Conservation (phyloP, 2,329 filamentous ascomycete species). For the Microdochium nivale region DNA sequence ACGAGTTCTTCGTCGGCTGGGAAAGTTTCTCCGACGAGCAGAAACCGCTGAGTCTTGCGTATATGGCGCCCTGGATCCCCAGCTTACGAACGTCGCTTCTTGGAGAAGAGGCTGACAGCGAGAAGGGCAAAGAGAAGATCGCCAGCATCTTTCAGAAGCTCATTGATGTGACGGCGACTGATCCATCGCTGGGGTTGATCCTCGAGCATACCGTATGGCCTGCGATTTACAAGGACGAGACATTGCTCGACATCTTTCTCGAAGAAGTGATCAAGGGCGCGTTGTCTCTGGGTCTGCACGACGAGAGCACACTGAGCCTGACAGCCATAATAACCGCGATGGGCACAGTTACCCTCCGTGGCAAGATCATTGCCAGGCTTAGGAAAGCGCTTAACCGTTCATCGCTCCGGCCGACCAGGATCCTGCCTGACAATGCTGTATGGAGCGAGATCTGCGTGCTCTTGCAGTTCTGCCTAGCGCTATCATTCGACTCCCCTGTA, state of each 20-base stretch:
- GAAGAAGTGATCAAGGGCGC: slow-evolving; percentile 60
- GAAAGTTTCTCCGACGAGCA: slow-evolving; percentile 61
- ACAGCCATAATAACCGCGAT: slow-evolving; percentile 56
- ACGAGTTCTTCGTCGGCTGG: slow-evolving; percentile 68
- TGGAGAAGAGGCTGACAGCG: slow-evolving; percentile 50
- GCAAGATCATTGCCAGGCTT: slow-evolving; percentile 56
- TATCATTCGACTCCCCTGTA: slow-evolving; percentile 60
- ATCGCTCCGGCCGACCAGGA: slow-evolving; percentile 56
- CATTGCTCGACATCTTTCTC: slow-evolving; percentile 56
- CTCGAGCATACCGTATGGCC: slow-evolving; percentile 62
- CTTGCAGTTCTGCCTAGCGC: slow-evolving; percentile 55
- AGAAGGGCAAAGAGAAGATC: slow-evolving; percentile 59
- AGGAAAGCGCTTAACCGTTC: slow-evolving; percentile 60
- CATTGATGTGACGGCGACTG: slow-evolving; percentile 55
- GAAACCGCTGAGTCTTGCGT: slow-evolving; percentile 56
- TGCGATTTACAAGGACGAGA: slow-evolving; percentile 54
- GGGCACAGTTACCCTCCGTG: slow-evolving; percentile 55
- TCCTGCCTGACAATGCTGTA: slow-evolving; percentile 57
- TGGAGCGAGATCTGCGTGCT: slow-evolving; percentile 64
- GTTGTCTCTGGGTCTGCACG: slow-evolving; percentile 45
- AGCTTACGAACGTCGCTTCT: slow-evolving; percentile 52
- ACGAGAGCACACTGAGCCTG: slow-evolving; percentile 50
- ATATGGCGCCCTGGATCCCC: slow-evolving; percentile 62
- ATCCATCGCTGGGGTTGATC: slow-evolving; percentile 48
- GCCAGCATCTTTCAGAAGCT: slow-evolving; percentile 56